These are phyloP conservation scores for Hibiscus tridactylites DNA, from an alignment of 345 rosid genomes.

Conservation along the genomic window DNA sequence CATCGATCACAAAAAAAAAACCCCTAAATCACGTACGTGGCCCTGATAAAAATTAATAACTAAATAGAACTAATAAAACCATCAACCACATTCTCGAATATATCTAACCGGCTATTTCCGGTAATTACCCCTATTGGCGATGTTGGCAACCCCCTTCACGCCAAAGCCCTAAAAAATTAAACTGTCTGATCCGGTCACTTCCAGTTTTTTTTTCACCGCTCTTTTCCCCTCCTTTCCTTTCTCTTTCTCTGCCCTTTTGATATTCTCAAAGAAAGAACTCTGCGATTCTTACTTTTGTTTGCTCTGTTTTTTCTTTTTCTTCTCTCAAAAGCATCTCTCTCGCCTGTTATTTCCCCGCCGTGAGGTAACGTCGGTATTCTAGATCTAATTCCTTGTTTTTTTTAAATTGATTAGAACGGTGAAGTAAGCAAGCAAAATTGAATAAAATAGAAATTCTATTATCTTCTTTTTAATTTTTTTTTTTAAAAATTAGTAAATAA, in stretches of 20 bases:
- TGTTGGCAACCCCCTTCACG: background rate
- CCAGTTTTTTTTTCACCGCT: conserved; percentile 14
- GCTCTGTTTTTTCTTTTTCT: background rate
- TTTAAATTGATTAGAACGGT: background rate
- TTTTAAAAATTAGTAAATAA: background rate
- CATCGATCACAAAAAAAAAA: background rate
- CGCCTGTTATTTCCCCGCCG: background rate
- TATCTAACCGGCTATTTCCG: conserved; percentile 20
- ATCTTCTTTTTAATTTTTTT: background rate
- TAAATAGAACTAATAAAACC: background rate
- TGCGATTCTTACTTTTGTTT: conserved; percentile 13
- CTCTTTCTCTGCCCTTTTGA: background rate
- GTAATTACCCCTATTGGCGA: conserved; percentile 24
- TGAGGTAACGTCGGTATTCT: conserved; percentile 18
- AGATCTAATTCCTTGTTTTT: background rate
- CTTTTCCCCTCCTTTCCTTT: background rate
- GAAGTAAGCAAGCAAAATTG: background rate
- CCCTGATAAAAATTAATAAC: background rate
- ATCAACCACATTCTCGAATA: background rate
- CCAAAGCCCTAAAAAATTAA: background rate
- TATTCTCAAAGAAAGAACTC: background rate
- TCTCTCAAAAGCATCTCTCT: conserved; percentile 20
- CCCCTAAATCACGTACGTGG: background rate
- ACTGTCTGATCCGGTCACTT: conserved; percentile 32
- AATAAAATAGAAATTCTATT: background rate